Evolutionary conservation across 495 filamentous ascomycete species (phyloP), one percentile per base, ranked within the genome.

Genomic region (Astrocystis sublimbata): DNA sequence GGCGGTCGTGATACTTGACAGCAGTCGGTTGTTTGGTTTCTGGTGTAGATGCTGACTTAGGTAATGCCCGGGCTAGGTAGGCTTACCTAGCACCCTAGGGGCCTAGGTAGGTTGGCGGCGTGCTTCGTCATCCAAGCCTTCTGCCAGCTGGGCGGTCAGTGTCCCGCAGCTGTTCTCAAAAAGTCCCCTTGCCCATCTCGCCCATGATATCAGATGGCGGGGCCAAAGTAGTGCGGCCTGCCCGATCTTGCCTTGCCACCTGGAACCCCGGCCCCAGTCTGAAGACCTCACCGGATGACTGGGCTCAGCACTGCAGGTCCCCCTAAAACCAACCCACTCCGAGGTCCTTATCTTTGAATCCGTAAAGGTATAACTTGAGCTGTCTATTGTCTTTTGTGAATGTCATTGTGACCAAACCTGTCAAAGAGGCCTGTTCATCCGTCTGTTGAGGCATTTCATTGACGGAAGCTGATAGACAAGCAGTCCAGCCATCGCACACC

Each of bases 271-370:
- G 33, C 33, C 51, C 15, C 51, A 33, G 6, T 36, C 38, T 17
- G 7, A n/a, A n/a, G 4, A 49, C 46, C 6, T 33, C 8, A 57
- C 54, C 54, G 54, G 40, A 57, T 57, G 54, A 57, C 54, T 57
- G 17, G 46, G 17, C 38, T 57, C 26, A 17, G 46, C 13, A 13
- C 6, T 13, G 6, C 33, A 36, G 23, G 24, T 21, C 31, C n/a
- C n/a, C n/a, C n/a, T n/a, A n/a, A n/a, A 38, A 0, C n/a, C 42
- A 56, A 13, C 21, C 26, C 13, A 40, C 23, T 30, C 30, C 28
- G 35, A 56, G 42, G 31, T 56, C 19, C 9, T 13, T 30, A 10
- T 35, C 36, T 10, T 42, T 2, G 23, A 41, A 3, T 4, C 36
- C 2, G 2, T 42, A 17, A 7, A 8, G 26, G 6, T 42, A 5